Base-by-base conservation (phyloP, 441 rosid species). In the Lagerstroemia fauriei region DNA sequence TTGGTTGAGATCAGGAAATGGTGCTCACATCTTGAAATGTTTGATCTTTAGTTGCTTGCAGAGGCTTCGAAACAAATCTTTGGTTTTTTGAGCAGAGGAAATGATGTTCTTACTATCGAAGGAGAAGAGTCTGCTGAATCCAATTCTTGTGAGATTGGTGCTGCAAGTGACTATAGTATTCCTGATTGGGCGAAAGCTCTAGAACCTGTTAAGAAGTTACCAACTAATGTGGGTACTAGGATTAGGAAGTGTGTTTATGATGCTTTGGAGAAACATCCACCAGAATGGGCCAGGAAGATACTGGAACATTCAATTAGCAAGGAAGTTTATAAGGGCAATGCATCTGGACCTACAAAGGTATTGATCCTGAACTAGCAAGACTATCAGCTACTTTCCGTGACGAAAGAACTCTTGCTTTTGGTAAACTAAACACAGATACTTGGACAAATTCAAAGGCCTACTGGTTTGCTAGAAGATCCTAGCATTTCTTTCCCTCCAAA, bases 331-430 rank as follows among this genome's bases (percentile, higher is more conserved):
- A 97, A 97, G 89, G 99, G 99, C 90, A 97, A 97, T 89, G 99
- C 99, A 29, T 97, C 99, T 75, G 99, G 99, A 82, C 99, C 99
- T 51, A 97, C 99, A 75, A 97, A 97, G 99, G 99, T 97, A 84
- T 84, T 80, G 61, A 48, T 85, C 27, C 44, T 38, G 44, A 38
- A 6, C 2, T 38, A 38, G 44, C 44, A 38, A 38, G 44, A 38
- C 41, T 34, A 46, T 75, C 59, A 34, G 50, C 59, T 75, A 38
- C 44, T 38, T 38, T 38, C 44, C 3, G 44, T 38, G 6, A 38
- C 2, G 44, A 38, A 38, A 38, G 44, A 38, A 38, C 44, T 38
- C 44, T 38, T 38, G 44, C 44, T 38, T 38, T 38, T 38, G 6
- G 44, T 38, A 38, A 2, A 38, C 44, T 38, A 38, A 38, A 38